Evolutionary conservation across 345 rosid species (phyloP).

Genomic region (Eucalyptus guilfoylei): DNA sequence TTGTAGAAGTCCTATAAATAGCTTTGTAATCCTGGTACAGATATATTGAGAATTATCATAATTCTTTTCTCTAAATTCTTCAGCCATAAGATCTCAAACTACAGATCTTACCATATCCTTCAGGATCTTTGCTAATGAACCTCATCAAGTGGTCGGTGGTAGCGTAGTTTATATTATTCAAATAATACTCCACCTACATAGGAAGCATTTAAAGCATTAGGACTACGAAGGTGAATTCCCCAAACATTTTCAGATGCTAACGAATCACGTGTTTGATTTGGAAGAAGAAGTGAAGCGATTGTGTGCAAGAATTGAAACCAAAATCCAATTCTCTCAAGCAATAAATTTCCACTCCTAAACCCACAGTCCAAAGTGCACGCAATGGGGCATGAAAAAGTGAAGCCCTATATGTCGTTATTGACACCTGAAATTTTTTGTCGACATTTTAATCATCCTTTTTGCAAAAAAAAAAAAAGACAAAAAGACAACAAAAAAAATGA

Average conservation of each 20-base stretch:
- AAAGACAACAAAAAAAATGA: no score
- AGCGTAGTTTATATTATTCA: conserved; percentile 92
- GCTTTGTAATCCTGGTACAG: no score
- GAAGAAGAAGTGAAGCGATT: background rate
- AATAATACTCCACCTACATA: conserved; percentile 90
- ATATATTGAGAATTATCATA: no score
- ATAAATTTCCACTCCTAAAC: background rate
- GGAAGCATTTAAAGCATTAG: background rate
- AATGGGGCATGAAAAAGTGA: background rate
- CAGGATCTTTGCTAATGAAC: conserved; percentile 90
- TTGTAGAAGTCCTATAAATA: no score
- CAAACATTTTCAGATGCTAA: background rate
- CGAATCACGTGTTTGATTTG: background rate
- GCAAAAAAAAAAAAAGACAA: no score
- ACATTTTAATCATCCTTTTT: no score
- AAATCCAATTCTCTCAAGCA: background rate
- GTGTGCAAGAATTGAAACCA: background rate
- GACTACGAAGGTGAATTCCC: background rate
- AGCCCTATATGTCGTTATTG: background rate
- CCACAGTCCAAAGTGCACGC: background rate
- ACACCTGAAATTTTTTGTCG: no score
- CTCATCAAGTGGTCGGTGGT: conserved; percentile 95
- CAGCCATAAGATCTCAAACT: background rate
- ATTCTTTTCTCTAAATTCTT: no score
- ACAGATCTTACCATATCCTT: conserved; percentile 71